Base-by-base conservation (phyloP, 306 rosid genomes). In the Dryas alaskensis region DNA sequence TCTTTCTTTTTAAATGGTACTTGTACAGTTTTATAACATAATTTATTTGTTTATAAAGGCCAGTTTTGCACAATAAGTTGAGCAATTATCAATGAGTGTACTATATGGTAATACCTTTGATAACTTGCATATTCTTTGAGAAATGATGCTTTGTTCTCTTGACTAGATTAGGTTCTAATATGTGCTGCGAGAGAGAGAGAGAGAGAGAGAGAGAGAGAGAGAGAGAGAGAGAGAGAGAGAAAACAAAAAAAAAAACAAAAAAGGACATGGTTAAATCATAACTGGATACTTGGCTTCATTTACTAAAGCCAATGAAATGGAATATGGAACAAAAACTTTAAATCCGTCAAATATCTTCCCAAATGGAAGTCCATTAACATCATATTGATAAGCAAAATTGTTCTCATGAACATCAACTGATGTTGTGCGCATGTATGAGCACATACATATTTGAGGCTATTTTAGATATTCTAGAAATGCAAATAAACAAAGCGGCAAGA, bases 111-210 rank as follows among this genome's bases (percentile, higher is more conserved):
- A 45, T 75, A 93, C 98, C 98, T 88, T 88, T 86, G 67, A 55
- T 40, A 69, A 94, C 97, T 10, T 97, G 96, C 83, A 52, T 78
- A 78, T 81, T 94, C 83, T 94, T 96, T 37, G 98, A 89, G 83
- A 94, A 94, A 76, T 86, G 92, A 81, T 92, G 99, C 65, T 92
- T 90, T 72, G 97, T 97, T 78, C 95, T 84, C 81, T 89, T 94
- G 60, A 92, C 90, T 63, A 89, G 85, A 76, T 79, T 25, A 9
- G 84, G 58, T 61, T 81, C 85, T 86, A 94, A 82, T 79, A 83
- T 65, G 79, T 71, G 43, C 98, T 94, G 88, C 80, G 79, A 59
- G 72, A 69, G 45, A 59, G 75, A 60, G 46, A 51, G 60, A 27
- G 53, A 70, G 9, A 45, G 65, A 46, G 45, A 19, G 19, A 19